phyloP scores from a whole-genome alignment of 2,329 filamentous ascomycete species.

The Stagonosporopsis chrysanthemi region DNA sequence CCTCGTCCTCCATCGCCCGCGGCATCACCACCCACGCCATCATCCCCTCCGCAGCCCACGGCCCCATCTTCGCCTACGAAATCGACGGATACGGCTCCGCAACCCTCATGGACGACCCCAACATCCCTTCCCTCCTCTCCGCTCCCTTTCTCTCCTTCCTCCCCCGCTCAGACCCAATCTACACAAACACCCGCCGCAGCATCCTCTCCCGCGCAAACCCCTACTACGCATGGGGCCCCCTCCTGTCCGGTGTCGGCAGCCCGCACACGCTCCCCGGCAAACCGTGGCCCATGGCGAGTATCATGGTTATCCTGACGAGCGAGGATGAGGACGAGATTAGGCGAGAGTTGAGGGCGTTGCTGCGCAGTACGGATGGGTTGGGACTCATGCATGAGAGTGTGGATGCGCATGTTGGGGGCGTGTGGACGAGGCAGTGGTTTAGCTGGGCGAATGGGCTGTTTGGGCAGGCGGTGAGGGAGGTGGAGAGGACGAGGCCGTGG shows the following conservation, averaged over 20 bases:
- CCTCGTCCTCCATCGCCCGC: conserved; percentile 56
- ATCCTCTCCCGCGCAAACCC: conserved; percentile 55
- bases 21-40: conserved; percentile 56
- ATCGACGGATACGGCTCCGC: conserved; percentile 55
- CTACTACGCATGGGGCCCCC: conserved; percentile 57
- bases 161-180: conserved; percentile 48
- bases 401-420: conserved; percentile 45
- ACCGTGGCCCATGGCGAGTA: conserved; percentile 61
- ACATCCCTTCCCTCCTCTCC: conserved; percentile 71
- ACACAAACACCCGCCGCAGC: conserved; percentile 54
- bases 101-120: conserved; percentile 76
- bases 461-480: conserved; percentile 55
- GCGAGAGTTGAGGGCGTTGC: conserved; percentile 50
- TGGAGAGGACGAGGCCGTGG: conserved; percentile 53
- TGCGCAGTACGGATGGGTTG: conserved; percentile 57
- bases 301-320: conserved; percentile 58
- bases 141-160: conserved; percentile 69
- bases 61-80: conserved; percentile 57
- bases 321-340: conserved; percentile 56
- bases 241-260: conserved; percentile 55
- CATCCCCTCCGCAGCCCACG: conserved; percentile 43
- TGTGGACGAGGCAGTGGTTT: conserved; percentile 60
- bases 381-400: conserved; percentile 62
- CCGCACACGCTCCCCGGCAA: conserved; percentile 56
- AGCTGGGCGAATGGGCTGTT: conserved; percentile 62